Evolutionary conservation across 2,329 filamentous ascomycete genomes (phyloP).

Genomic region (Cladophialophora immunda): DNA sequence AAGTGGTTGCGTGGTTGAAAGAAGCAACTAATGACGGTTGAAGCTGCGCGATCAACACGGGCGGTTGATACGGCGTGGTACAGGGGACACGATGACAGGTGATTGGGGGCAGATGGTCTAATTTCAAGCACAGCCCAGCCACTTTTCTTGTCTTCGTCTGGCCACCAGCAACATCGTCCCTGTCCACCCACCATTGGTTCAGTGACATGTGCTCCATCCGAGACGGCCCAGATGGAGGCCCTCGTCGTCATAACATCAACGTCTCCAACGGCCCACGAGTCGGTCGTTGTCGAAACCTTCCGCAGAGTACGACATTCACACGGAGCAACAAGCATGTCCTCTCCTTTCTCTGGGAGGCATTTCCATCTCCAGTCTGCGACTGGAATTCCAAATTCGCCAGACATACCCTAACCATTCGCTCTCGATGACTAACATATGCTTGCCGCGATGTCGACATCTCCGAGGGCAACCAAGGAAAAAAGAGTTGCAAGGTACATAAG

Average conservation of each 20-base stretch:
- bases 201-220: not conserved
- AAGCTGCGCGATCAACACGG: not conserved
- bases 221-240: not conserved
- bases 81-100: not conserved
- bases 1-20: not conserved
- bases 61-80: not conserved
- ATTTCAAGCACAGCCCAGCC: slow-evolving; percentile 5
- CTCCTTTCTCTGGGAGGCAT: not conserved
- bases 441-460: not conserved
- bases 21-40: not conserved
- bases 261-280: not conserved
- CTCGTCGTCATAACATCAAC: not conserved
- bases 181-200: not conserved
- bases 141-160: not conserved
- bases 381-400: not conserved
- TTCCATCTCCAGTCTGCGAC: not conserved
- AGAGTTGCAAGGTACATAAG: not conserved
- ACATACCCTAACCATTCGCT: not conserved
- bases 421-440: not conserved
- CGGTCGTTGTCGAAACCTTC: not conserved
- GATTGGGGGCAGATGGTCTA: slow-evolving; percentile 1
- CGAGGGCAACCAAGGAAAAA: not conserved
- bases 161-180: not conserved
- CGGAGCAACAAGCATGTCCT: not conserved
- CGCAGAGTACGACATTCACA: not conserved